Base-by-base conservation (phyloP, 2,329 filamentous ascomycete genomes). In the Phialemonium atrogriseum region DNA sequence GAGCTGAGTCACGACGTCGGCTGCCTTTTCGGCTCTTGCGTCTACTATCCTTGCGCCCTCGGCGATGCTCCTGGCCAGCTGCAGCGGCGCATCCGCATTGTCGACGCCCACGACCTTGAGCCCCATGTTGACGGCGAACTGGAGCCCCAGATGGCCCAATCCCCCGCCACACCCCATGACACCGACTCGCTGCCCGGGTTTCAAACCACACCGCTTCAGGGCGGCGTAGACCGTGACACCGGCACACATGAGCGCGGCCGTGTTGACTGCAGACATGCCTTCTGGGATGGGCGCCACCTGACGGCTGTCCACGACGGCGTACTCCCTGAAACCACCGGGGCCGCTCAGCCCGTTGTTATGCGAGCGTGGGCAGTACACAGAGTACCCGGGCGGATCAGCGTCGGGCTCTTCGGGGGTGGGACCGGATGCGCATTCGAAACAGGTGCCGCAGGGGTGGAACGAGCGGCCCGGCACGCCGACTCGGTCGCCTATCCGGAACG, bases 231-330 rank as follows among this genome's bases (percentile, higher is more conserved):
- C 51, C 12, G 58, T 63, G 12, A 62, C 47, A 2, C 60, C 59
- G 4, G 59, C 59, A 31, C 59, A 63, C 59, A 64, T 63, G 25
- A 64, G 42, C 14, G 54, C 52, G 5, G 59, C 56, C 2, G 56
- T 49, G 7, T 64, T 54, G 4, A 55, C 53, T 5, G 54, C 46
- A 2, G 43, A 45, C 43, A 64, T 43, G 1, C 28, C 31, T 2
- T 51, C 45, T 4, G 55, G 60, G 22, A 50, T 33, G 0, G 40
- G 42, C 14, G 45, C 38, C 11, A 49, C 37, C 37, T 65, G 59
- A 14, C 59, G 45, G 13, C 50, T 48, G 39, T 66, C 58, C 4
- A 62, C 59, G 9, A 63, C 47, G 0, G 58, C 59, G 34, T 62
- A 64, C 40, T 63, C 58, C 6, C 48, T 40, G 26, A 66, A 66